Evolutionary conservation across 768 basidiomycete genomes (phyloP).

Genomic region (Phlebiopsis gigantea): DNA sequence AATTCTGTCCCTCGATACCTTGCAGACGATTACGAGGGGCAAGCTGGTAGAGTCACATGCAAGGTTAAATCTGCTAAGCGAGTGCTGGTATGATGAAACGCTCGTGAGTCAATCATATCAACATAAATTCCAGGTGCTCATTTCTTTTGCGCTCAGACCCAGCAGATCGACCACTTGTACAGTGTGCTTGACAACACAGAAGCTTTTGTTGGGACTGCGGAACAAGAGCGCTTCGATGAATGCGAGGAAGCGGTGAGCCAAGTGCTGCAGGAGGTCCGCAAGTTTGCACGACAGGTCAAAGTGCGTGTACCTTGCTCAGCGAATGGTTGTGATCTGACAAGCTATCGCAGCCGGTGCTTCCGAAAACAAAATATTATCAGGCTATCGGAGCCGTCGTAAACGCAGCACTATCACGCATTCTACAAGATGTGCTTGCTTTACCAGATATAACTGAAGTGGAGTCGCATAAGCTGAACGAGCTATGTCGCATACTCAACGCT

Average conservation of each 20-base stretch:
- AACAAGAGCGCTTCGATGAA: constrained; percentile 71
- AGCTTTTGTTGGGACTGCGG: constrained; percentile 64
- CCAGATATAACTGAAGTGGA: constrained; percentile 87
- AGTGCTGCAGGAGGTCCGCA: constrained; percentile 58
- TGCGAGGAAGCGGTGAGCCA: constrained; percentile 66
- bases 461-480: constrained; percentile 75
- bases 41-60: constrained; percentile 47
- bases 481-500: constrained; percentile 73
- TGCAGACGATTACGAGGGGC: constrained; percentile 27
- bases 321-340: not conserved
- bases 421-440: constrained; percentile 69
- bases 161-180: constrained; percentile 39
- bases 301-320: constrained; percentile 36
- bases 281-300: constrained; percentile 64
- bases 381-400: constrained; percentile 71
- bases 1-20: constrained; percentile 19
- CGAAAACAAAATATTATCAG: constrained; percentile 66
- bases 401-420: constrained; percentile 57
- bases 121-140: not conserved
- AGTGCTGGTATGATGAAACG: constrained; percentile 66
- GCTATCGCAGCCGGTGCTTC: constrained; percentile 49
- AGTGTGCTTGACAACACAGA: constrained; percentile 48
- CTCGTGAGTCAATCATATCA: constrained; percentile 43
- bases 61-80: constrained; percentile 49
- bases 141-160: constrained; percentile 33